Conservation (phyloP, 306 rosid species). For the Alnus glutinosa region DNA sequence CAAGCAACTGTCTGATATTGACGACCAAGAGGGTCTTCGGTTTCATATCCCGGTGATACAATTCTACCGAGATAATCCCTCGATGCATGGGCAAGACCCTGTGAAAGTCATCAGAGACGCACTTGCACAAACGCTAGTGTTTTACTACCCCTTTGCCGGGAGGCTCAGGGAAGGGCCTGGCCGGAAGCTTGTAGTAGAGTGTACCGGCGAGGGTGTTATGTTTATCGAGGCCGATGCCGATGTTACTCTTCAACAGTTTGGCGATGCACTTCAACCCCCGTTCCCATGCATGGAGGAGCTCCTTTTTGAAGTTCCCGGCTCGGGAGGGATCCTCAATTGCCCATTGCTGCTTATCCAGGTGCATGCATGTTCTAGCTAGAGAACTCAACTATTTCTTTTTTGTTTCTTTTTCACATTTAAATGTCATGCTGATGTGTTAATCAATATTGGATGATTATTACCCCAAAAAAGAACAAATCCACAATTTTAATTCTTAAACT, state of each 20-base stretch:
- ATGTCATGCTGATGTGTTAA: too few species aligned
- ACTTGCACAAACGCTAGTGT: conserved; percentile 31
- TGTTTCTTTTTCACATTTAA: too few species aligned
- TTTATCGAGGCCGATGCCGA: background rate
- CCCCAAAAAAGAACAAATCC: too few species aligned
- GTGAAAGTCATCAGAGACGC: conserved; percentile 36
- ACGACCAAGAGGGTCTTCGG: conserved; percentile 42
- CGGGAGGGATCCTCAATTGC: background rate
- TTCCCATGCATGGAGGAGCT: conserved; percentile 8
- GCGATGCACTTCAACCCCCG: conserved; percentile 2
- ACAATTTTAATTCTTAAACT: too few species aligned
- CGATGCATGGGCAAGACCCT: conserved; percentile 37
- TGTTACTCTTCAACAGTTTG: background rate
- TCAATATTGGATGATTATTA: too few species aligned
- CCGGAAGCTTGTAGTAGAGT: conserved; percentile 22
- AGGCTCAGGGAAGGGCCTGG: conserved; percentile 37
- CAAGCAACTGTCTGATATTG: conserved; percentile 41
- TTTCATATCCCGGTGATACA: conserved; percentile 43
- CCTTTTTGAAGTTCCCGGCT: conserved; percentile 13
- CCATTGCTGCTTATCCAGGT: conserved; percentile 5
- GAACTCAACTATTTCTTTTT: background rate
- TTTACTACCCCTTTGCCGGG: conserved; percentile 47
- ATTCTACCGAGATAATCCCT: conserved; percentile 29
- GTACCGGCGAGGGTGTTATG: background rate
- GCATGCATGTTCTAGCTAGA: background rate